Base-by-base conservation (phyloP, 305 asterid genomes). In the Striga hermonthica region DNA sequence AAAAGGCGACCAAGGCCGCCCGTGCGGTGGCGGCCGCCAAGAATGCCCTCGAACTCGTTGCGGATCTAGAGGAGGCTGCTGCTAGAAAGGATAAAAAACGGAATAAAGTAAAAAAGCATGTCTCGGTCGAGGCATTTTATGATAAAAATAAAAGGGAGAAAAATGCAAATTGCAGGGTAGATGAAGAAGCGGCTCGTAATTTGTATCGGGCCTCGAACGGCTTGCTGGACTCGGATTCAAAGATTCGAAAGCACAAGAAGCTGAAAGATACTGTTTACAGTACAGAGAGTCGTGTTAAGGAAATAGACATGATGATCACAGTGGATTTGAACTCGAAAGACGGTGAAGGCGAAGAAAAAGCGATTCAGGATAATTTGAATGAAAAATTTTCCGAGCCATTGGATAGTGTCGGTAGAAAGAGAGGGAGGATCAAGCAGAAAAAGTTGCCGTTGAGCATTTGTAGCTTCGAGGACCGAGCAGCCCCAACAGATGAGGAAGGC, bases 1-100 rank as follows among this genome's bases (percentile, higher is more conserved):
- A 82, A 60, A 88, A 86, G 69, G 96, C 96, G 62, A 85, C 85
- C 9, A 89, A 78, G 76, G 95, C 96, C 48, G 95, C 85, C 2
- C 81, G 75, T 78, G 96, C 96, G 1, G 80, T 86, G 79, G 86
- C 86, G 28, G 91, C 89, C 69, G 96, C 96, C 59, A 88, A 84
- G 84, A 78, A 55, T 57, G 96, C 96, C 31, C 68, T 88, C 63
- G 90, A 81, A 65, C 80, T 84, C 57, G 88, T 88, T 31, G 82
- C 88, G 39, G 66, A 71, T 50, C 70, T 86, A 10, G 63, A 80
- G 3, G 95, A 89, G 47, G 59, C 28, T 12, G 59, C 59, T 4
- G 59, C 59, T 11, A 56, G 55, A 49, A 76, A 72, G 11, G 82
- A 86, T 13, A 81, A 69, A 60, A 84, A 77, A 72, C 83, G 77